Evolutionary conservation across 2,329 filamentous ascomycete genomes (phyloP), one percentile per base, ranked within the genome.

Genomic region (Pseudogymnoascus sp.): DNA sequence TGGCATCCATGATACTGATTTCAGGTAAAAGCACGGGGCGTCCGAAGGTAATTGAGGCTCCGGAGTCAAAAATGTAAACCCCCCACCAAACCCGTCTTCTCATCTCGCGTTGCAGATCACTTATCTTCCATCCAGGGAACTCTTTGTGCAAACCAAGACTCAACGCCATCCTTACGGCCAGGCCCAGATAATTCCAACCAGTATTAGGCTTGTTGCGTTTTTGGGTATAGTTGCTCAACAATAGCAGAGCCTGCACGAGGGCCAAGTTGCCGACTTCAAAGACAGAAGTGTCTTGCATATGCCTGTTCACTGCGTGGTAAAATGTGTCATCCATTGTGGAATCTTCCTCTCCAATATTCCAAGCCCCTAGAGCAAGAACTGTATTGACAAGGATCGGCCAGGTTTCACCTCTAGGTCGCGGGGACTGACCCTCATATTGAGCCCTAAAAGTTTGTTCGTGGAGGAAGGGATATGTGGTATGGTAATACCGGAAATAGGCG

Each of bases 131-230:
- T 14, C 68, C 69, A 0, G 72, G 70, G 10, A 77, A 70, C 64
- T 81, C 79, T 10, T 76, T 75, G 66, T 82, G 80, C 1, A 83
- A 71, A 0, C 81, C 80, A 6, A 82, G 67, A 0, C 79, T 78
- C 44, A 82, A 73, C 0, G 80, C 80, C 75, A 82, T 79, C 24
- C 80, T 72, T 16, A 77, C 74, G 0, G 80, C 80, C 16, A 82
- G 74, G 0, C 80, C 80, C n/a, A 80, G 74, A 61, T 80, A 80
- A 65, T 81, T 82, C 68, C 81, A 82, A 0, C 79, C 79, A 0
- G 80, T 81, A 66, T 82, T 82, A 3, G 80, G 79, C 13, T 79
- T 74, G 63, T 82, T 77, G 26, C 77, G 73, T 66, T 82, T 82
- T 64, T 82, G 68, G 44, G 50, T 63, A 16, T 79, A 77, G 38